Percentiles rank a stretch among this genome's conserved stretches.
Conservation (phyloP, 768 basidiomycete genomes). For the Auricularia sp. region DNA sequence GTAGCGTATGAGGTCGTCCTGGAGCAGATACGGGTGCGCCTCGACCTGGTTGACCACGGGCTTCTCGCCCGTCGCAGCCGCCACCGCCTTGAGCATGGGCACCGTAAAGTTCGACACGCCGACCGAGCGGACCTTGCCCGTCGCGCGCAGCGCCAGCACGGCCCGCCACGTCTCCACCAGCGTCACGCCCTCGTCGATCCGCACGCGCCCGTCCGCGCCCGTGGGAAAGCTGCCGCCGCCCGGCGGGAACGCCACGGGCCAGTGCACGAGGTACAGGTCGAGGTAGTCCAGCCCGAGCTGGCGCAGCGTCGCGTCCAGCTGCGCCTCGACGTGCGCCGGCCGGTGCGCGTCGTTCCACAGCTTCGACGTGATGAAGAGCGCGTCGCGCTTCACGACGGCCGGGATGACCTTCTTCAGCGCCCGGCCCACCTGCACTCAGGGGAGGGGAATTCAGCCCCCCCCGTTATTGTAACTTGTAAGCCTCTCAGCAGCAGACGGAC, state of each 20-base stretch:
- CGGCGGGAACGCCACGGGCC: constrained; percentile 62
- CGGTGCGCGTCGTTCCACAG: constrained; percentile 72
- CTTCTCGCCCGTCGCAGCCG: constrained; percentile 57
- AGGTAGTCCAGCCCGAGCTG: constrained; percentile 69
- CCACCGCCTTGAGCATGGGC: constrained; percentile 55
- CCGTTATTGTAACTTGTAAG: no score
- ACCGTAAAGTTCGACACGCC: constrained; percentile 81
- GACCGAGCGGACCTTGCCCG: constrained; percentile 59
- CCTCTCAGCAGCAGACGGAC: constrained; percentile 15
- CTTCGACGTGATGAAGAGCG: constrained; percentile 75
- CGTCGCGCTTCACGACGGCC: constrained; percentile 66
- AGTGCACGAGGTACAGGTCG: constrained; percentile 76
- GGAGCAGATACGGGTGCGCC: constrained; percentile 69
- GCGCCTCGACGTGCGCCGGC: constrained; percentile 56
- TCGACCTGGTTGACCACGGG: constrained; percentile 79
- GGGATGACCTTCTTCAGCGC: constrained; percentile 71
- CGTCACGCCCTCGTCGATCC: constrained; percentile 46
- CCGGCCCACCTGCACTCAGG: constrained; percentile 38
- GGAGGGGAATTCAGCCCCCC: background rate
- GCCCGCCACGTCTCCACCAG: constrained; percentile 81
- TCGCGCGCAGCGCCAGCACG: constrained; percentile 58
- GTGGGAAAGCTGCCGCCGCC: constrained; percentile 47
- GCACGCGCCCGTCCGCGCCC: constrained; percentile 36
- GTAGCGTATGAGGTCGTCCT: constrained; percentile 62
- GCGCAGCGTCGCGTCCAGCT: constrained; percentile 63